Evolutionary conservation across 768 basidiomycete genomes (phyloP).

Genomic region (Solioccasus polychromus): DNA sequence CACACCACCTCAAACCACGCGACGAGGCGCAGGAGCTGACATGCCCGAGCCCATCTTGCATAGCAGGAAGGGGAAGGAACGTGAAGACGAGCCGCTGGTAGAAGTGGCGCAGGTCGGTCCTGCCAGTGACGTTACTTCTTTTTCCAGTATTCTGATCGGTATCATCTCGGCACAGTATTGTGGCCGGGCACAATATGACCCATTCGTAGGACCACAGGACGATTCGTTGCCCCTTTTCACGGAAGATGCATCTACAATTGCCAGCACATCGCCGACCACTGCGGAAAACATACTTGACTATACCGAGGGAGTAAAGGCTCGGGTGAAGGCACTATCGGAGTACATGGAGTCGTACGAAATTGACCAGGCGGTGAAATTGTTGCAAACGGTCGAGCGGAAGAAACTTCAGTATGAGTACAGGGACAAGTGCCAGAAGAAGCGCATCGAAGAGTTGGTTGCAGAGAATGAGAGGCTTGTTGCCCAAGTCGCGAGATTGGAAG

Average conservation of each 20-base stretch:
- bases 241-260: conserved; percentile 9
- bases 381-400: conserved; percentile 23
- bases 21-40: conserved; percentile 1
- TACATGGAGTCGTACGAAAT: conserved; percentile 30
- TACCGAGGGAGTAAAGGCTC: conserved; percentile 16
- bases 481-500: conserved; percentile 18
- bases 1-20: conserved; percentile 29
- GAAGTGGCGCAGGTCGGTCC: conserved; percentile 14
- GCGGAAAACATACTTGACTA: conserved; percentile 28
- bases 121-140: too few relatives aligned
- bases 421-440: conserved; percentile 21
- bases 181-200: not conserved
- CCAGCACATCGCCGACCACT: conserved; percentile 22
- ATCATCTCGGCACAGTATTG: conserved; percentile 1
- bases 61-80: conserved; percentile 29
- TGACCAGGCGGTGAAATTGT: conserved; percentile 7
- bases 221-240: conserved; percentile 21
- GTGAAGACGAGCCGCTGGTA: conserved; percentile 6
- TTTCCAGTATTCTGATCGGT: not conserved
- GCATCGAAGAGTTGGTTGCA: conserved; percentile 17
- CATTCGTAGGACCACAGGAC: conserved; percentile 1
- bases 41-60: not conserved
- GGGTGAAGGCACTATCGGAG: conserved; percentile 23
- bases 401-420: conserved; percentile 21
- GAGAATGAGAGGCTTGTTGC: conserved; percentile 16